Percentiles rank a stretch among this genome's conserved stretches.
Evolutionary conservation across 139 green algal species (phyloP).

Genomic region (Astrephomene gubernaculifera): DNA sequence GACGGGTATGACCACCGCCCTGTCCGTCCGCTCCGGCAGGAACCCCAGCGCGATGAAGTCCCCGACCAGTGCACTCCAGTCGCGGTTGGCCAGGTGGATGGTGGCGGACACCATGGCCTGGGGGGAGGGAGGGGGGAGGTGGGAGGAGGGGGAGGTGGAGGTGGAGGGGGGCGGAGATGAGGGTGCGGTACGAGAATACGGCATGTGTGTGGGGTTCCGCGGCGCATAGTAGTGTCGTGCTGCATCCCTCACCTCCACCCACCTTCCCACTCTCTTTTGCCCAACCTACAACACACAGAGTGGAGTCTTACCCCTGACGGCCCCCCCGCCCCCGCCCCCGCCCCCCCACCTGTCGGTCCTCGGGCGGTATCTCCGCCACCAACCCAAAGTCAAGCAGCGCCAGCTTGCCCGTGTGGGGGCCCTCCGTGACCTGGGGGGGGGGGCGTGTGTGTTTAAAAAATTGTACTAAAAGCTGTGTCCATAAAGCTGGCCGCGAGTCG

Average conservation of each 20-base stretch:
- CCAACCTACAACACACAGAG: not conserved
- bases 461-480: too few relatives aligned
- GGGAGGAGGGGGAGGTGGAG: not conserved
- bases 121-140: not conserved
- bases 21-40: conserved; percentile 60
- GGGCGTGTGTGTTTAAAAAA: too few relatives aligned
- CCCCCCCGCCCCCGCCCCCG: not conserved
- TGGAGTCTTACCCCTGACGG: too few relatives aligned
- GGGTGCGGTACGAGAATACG: too few relatives aligned
- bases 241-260: too few relatives aligned
- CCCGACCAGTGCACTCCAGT: conserved; percentile 81
- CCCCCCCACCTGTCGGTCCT: conserved; percentile 22
- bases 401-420: conserved; percentile 82
- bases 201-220: too few relatives aligned
- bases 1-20: conserved; percentile 75
- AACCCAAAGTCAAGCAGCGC: conserved; percentile 90
- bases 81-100: conserved; percentile 87
- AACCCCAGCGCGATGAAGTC: conserved; percentile 90
- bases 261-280: not conserved
- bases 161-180: not conserved
- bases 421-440: conserved; percentile 70
- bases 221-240: too few relatives aligned
- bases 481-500: too few relatives aligned
- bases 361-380: conserved; percentile 77
- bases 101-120: conserved; percentile 82